These are phyloP conservation scores for Dothideomycetidae sp. DNA, from an alignment of 2,329 filamentous ascomycete species.

Conservation along the genomic window DNA sequence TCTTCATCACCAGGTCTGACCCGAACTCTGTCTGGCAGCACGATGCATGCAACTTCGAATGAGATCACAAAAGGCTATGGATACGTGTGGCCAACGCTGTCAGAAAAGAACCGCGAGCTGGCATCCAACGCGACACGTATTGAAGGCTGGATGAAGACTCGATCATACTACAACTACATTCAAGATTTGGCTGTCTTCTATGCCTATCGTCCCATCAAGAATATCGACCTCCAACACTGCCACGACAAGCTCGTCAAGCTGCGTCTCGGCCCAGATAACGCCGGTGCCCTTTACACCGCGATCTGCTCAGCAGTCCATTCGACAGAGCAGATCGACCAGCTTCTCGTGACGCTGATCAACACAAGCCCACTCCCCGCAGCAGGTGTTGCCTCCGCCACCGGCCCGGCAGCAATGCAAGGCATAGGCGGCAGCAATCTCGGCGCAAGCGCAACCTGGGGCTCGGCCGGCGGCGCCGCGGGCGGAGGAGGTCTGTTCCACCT, in stretches of 20 bases:
- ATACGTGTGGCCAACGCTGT: slow-evolving; percentile 86
- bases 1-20: slow-evolving; percentile 10
- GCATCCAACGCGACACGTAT: slow-evolving; percentile 85
- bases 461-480: slow-evolving; percentile 59
- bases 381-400: slow-evolving; percentile 12
- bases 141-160: slow-evolving; percentile 90
- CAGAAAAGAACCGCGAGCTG: slow-evolving; percentile 66
- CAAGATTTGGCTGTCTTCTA: slow-evolving; percentile 25
- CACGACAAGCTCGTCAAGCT: slow-evolving; percentile 80
- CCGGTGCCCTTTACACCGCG: slow-evolving; percentile 72
- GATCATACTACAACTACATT: slow-evolving; percentile 91
- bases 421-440: slow-evolving; percentile 12
- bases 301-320: slow-evolving; percentile 47
- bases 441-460: slow-evolving; percentile 5
- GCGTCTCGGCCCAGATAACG: slow-evolving; percentile 60
- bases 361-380: slow-evolving; percentile 10
- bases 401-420: slow-evolving; percentile 10
- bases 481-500: slow-evolving; percentile 85
- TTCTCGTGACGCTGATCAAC: slow-evolving; percentile 21
- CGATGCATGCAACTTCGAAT: slow-evolving; percentile 14
- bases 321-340: slow-evolving; percentile 66
- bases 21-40: slow-evolving; percentile 29
- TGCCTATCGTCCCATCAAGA: slow-evolving; percentile 45
- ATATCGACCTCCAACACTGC: slow-evolving; percentile 80
- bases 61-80: slow-evolving; percentile 52